phyloP scores from a whole-genome alignment of 192 early-diverging fungal species.

The Endogone sp. region DNA sequence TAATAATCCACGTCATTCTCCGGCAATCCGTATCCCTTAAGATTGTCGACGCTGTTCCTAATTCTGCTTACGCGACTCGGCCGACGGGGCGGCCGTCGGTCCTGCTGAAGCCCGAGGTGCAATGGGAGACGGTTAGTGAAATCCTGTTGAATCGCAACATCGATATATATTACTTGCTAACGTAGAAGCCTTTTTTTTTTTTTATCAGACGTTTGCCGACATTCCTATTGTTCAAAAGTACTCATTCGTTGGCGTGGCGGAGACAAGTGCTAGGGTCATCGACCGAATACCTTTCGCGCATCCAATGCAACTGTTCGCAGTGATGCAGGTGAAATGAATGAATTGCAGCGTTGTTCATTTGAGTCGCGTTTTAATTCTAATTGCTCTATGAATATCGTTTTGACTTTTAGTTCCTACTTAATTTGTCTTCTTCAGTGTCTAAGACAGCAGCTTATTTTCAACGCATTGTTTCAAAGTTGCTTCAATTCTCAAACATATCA shows the following conservation, averaged over 20 bases:
- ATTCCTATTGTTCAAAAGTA: background rate
- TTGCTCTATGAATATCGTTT: too few relatives aligned
- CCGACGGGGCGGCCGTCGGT: background rate
- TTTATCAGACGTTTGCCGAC: conserved; percentile 5
- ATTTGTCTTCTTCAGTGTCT: too few relatives aligned
- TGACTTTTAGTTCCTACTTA: too few relatives aligned
- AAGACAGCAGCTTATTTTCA: conserved; percentile 41
- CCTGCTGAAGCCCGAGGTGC: background rate
- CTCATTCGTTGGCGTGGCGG: background rate
- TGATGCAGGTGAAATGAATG: background rate
- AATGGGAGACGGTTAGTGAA: background rate
- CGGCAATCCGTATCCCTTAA: background rate
- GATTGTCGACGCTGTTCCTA: background rate
- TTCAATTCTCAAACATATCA: conserved; percentile 28
- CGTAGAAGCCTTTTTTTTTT: too few relatives aligned
- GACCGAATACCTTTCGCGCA: conserved; percentile 27
- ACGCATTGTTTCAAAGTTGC: conserved; percentile 41
- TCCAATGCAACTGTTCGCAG: conserved; percentile 3
- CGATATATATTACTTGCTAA: too few relatives aligned
- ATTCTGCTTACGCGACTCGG: background rate
- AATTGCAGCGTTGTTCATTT: background rate
- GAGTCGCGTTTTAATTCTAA: background rate
- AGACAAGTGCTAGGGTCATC: conserved; percentile 23
- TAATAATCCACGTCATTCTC: too few relatives aligned
- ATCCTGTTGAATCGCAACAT: too few relatives aligned